Evolutionary conservation across 225 moss, liverwort and hornwort genomes (phyloP).

Genomic region (Climacium dendroides): DNA sequence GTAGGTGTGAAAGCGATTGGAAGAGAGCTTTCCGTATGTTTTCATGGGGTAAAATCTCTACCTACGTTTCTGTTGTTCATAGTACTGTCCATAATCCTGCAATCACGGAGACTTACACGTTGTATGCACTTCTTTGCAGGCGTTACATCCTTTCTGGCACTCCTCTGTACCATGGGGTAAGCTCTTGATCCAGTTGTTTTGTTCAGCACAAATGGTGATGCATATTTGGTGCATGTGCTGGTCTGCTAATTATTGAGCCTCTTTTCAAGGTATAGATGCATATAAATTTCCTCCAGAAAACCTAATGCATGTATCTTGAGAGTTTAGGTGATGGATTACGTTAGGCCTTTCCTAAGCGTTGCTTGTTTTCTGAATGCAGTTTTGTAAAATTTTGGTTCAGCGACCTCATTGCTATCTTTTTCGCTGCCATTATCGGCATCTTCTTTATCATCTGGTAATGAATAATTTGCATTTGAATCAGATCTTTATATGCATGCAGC

Average conservation of each 20-base stretch:
- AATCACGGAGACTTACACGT: background rate
- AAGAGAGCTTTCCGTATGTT: constrained; percentile 39
- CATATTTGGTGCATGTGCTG: background rate
- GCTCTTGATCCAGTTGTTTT: background rate
- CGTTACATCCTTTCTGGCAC: constrained; percentile 27
- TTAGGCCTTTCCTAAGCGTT: background rate
- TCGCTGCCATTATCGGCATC: constrained; percentile 31
- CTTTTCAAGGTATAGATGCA: background rate
- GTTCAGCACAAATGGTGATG: background rate
- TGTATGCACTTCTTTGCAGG: constrained; percentile 12
- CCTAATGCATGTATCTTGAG: background rate
- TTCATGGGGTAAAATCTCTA: constrained; percentile 28
- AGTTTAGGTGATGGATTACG: background rate
- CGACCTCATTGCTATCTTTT: constrained; percentile 23
- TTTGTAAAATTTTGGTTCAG: constrained; percentile 44
- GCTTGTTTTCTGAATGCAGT: constrained; percentile 18
- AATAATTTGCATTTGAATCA: background rate
- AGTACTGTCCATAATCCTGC: background rate
- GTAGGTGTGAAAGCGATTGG: constrained; percentile 46
- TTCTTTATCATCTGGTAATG: constrained; percentile 40
- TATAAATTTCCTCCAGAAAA: background rate
- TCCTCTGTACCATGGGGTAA: constrained; percentile 48
- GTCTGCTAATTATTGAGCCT: background rate
- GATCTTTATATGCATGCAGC: background rate
- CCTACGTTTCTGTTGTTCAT: background rate